Percentiles rank a stretch among this genome's conserved stretches.
Conservation (phyloP, 208 protist genomes). For the Trypanosoma platydactyli region DNA sequence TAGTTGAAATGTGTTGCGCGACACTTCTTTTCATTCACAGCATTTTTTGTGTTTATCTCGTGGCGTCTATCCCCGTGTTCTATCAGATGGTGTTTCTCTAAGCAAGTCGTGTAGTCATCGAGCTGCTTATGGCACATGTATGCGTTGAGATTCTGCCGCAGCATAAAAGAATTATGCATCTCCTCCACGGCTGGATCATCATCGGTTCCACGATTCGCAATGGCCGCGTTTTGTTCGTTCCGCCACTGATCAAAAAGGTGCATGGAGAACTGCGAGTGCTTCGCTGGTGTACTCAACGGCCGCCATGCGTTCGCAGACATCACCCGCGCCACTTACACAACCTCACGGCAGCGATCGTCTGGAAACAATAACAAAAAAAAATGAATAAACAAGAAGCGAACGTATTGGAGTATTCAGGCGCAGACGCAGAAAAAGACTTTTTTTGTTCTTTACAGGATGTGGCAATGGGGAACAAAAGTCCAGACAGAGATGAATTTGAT, state of each 20-base stretch:
- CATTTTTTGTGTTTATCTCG: constrained; percentile 79
- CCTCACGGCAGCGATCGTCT: neutral
- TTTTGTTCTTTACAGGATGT: neutral
- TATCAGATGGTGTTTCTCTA: constrained; percentile 65
- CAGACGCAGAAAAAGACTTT: neutral
- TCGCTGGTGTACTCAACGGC: constrained; percentile 24
- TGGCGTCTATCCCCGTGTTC: constrained; percentile 28
- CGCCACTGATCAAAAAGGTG: constrained; percentile 78
- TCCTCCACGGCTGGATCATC: constrained; percentile 56
- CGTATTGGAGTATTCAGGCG: no score
- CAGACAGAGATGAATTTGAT: neutral
- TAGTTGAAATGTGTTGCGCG: constrained; percentile 56
- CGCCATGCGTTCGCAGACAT: constrained; percentile 32
- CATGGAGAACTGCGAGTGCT: constrained; percentile 65
- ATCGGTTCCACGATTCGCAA: constrained; percentile 59
- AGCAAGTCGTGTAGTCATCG: constrained; percentile 71
- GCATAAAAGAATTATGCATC: constrained; percentile 72
- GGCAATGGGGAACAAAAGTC: neutral
- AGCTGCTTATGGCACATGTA: constrained; percentile 80
- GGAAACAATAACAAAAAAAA: constrained; percentile 2
- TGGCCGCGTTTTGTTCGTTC: constrained; percentile 46
- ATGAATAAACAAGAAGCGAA: constrained; percentile 6
- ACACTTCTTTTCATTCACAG: constrained; percentile 68
- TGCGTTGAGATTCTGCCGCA: constrained; percentile 80
- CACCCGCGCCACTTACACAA: neutral